A percentile compares a stretch with the other conserved stretches of the same genome.
phyloP scores from a whole-genome alignment of 352 stramenopile species.

The Phytophthora pluvialis region DNA sequence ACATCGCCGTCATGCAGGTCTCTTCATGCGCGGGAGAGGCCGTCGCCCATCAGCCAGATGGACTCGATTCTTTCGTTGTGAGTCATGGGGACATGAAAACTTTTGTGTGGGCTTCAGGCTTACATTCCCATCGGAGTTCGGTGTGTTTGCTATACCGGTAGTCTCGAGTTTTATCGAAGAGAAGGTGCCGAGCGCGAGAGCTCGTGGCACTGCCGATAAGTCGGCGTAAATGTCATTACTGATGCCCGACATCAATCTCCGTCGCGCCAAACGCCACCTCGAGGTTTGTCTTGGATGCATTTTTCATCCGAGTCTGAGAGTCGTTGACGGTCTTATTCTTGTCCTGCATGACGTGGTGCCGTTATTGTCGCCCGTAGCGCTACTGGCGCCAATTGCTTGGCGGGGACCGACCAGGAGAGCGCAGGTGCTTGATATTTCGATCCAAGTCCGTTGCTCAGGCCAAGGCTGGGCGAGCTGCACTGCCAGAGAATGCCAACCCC shows the following conservation, averaged over 20 bases:
- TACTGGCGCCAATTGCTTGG: constrained; percentile 51
- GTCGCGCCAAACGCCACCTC: constrained; percentile 58
- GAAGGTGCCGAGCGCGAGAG: constrained; percentile 9
- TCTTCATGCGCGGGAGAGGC: constrained; percentile 16
- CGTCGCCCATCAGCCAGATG: constrained; percentile 25
- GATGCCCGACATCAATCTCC: constrained; percentile 77
- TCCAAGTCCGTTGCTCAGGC: constrained; percentile 32
- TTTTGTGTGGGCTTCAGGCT: constrained; percentile 20
- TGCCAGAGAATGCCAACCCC: constrained; percentile 6
- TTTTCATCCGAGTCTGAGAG: background rate
- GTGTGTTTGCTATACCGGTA: constrained; percentile 23
- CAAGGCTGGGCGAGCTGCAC: constrained; percentile 7
- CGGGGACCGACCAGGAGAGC: constrained; percentile 14
- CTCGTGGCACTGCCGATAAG: constrained; percentile 18
- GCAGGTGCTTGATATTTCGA: constrained; percentile 31
- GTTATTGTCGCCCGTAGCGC: constrained; percentile 29
- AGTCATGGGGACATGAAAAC: constrained; percentile 22
- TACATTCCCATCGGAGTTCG: constrained; percentile 21
- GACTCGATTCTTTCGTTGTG: constrained; percentile 14
- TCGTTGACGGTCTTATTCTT: constrained; percentile 6
- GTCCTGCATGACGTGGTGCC: constrained; percentile 2
- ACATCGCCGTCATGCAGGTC: background rate
- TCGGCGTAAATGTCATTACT: constrained; percentile 51
- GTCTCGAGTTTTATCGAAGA: constrained; percentile 23
- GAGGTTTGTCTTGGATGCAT: constrained; percentile 41